These are phyloP conservation scores for Cyberlindnera mrakii DNA, from an alignment of 805 yeast species.

Conservation along the genomic window DNA sequence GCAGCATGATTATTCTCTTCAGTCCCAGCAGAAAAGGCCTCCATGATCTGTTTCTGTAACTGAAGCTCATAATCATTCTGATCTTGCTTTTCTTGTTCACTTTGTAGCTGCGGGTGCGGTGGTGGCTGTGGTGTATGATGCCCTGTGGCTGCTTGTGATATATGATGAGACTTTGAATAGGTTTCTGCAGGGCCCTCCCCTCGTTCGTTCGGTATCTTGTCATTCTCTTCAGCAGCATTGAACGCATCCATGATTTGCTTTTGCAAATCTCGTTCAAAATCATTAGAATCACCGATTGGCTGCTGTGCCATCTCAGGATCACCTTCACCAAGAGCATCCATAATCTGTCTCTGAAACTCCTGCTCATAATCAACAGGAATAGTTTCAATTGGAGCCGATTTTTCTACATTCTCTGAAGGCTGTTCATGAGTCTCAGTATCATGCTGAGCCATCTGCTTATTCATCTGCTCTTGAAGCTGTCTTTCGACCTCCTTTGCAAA, in stretches of 20 bases:
- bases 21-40: constrained; percentile 15
- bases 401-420: not conserved
- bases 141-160: not conserved
- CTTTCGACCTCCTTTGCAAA: constrained; percentile 24
- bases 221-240: constrained; percentile 1
- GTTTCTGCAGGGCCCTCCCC: not conserved
- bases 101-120: not conserved
- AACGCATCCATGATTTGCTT: constrained; percentile 18
- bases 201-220: no score
- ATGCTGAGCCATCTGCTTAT: constrained; percentile 3
- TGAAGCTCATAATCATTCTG: constrained; percentile 15
- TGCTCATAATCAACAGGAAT: constrained; percentile 7
- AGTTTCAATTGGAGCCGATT: not conserved
- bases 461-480: constrained; percentile 18
- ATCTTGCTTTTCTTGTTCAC: not conserved
- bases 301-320: constrained; percentile 1
- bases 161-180: no score
- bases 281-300: constrained; percentile 1
- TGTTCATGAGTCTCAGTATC: constrained; percentile 1
- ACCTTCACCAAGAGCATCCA: constrained; percentile 16
- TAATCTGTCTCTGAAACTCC: constrained; percentile 20
- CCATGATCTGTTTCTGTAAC: constrained; percentile 20
- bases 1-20: constrained; percentile 3
- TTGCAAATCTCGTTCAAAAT: constrained; percentile 16
- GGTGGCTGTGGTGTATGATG: not conserved